Base-by-base conservation (phyloP, 1,284 basidiomycete genomes). In the Ceratobasidium sp. region DNA sequence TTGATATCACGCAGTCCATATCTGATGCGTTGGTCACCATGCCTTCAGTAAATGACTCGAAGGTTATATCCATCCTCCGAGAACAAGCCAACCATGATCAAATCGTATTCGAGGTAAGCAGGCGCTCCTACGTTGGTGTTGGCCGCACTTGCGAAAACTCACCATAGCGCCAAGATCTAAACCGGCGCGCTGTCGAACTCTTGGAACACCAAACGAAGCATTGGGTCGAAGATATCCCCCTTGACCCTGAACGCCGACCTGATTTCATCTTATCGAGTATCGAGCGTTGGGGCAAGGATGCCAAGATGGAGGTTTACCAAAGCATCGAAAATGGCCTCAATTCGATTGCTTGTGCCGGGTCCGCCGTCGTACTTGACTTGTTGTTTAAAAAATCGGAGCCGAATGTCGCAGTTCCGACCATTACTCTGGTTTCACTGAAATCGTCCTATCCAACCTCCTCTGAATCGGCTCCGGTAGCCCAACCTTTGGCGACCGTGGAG, bases 281-380 rank as follows among this genome's bases (percentile, higher is more conserved):
- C 26, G 83, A 85, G 74, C 77, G 83, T 41, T 73, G 61, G 50
- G 61, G 65, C 16, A 71, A 71, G 32, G 61, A 53, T 36, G 71
- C 59, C 14, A 69, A 62, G 46, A 73, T 73, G 71, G 72, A 74
- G 10, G 65, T 73, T 18, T 75, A 73, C 60, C 53, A 74, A 26
- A 52, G 62, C 9, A 26, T 26, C 16, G 60, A 55, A 46, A 59
- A 71, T 18, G 72, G 67, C 6, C 69, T 65, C n/a, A 81, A 85
- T 45, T 87, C 85, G 0, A 81, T 91, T 45, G 84, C 89, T 18
- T 84, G 92, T 34, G 91, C 87, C 1, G 91, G 91, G 0, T 90
- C 92, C 78, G 87, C 92, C 9, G 82, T 93, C 14, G 91, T 93
- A 32, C 81, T 93, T 67, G 91, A 93, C 77, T 83, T 92, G 72